phyloP scores from a whole-genome alignment of 2,329 filamentous ascomycete species.

The Colletotrichum coccodes region DNA sequence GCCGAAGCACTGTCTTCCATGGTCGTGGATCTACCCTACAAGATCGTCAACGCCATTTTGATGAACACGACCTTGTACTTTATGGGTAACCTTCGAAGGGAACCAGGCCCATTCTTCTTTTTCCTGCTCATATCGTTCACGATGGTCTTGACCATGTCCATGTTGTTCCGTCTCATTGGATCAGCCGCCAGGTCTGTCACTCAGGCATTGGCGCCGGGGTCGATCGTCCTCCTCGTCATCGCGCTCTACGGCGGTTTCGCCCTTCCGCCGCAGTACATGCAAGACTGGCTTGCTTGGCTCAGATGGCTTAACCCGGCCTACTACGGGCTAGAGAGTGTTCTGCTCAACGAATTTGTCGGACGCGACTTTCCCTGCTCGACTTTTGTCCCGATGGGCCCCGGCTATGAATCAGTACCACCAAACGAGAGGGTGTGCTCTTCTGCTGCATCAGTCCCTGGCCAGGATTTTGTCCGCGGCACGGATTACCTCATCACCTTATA shows the following conservation, averaged over 20 bases:
- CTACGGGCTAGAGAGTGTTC: conserved; percentile 71
- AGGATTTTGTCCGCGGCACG: conserved; percentile 55
- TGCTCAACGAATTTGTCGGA: conserved; percentile 69
- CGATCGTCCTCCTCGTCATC: conserved; percentile 55
- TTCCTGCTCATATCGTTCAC: conserved; percentile 70
- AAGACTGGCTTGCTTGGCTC: conserved; percentile 62
- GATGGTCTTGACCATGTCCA: conserved; percentile 71
- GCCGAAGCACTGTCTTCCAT: conserved; percentile 42
- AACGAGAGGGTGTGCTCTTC: conserved; percentile 55
- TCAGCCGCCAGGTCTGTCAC: conserved; percentile 59
- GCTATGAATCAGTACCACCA: conserved; percentile 39
- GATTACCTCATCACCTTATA: conserved; percentile 58
- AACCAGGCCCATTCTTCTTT: conserved; percentile 71
- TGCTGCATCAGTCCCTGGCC: conserved; percentile 58
- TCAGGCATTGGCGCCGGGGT: conserved; percentile 62
- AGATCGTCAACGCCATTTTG: conserved; percentile 39
- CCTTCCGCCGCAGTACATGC: conserved; percentile 58
- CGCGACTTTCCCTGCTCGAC: conserved; percentile 57
- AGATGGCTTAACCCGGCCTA: conserved; percentile 71
- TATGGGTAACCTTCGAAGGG: conserved; percentile 52
- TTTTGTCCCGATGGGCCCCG: conserved; percentile 39
- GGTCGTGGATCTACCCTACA: conserved; percentile 47
- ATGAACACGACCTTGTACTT: conserved; percentile 56
- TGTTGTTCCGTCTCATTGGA: conserved; percentile 64
- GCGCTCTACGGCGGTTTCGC: conserved; percentile 62